These are phyloP conservation scores for Pythium scleroteichum DNA, from an alignment of 352 stramenopile species.

Conservation along the genomic window DNA sequence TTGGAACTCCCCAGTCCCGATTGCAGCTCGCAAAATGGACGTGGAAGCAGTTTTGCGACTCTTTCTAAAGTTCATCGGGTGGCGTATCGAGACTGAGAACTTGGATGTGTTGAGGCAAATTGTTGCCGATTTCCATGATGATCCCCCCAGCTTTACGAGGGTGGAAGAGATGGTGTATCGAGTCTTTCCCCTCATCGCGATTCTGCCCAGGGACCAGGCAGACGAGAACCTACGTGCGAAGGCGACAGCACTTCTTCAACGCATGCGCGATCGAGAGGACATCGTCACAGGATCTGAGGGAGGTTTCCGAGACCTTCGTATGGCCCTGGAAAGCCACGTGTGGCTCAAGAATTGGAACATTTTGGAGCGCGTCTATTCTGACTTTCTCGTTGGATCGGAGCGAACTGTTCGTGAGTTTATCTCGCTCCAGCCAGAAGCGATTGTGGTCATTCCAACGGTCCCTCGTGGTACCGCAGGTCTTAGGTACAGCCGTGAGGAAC, in stretches of 20 bases:
- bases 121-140: conserved; percentile 1
- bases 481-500: no score
- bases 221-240: not conserved
- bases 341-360: conserved; percentile 6
- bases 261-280: not conserved
- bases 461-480: not conserved
- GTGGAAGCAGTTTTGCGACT: conserved; percentile 1
- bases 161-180: conserved; percentile 12
- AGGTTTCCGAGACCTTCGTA: not conserved
- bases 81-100: conserved; percentile 1
- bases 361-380: conserved; percentile 2
- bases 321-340: not conserved
- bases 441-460: not conserved
- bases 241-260: not conserved
- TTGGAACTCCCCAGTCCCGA: no score
- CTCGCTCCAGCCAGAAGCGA: conserved; percentile 8
- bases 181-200: conserved; percentile 1
- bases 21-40: no score
- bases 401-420: conserved; percentile 5
- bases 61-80: conserved; percentile 11
- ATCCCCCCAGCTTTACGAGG: conserved; percentile 4
- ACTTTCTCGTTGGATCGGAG: conserved; percentile 6
- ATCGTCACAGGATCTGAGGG: not conserved
- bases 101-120: conserved; percentile 6
- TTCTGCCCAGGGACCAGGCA: not conserved